A percentile compares a stretch with the other conserved stretches of the same genome.
These are phyloP conservation scores for Trametes pubescens DNA, from an alignment of 1,284 basidiomycete genomes.

Conservation along the genomic window DNA sequence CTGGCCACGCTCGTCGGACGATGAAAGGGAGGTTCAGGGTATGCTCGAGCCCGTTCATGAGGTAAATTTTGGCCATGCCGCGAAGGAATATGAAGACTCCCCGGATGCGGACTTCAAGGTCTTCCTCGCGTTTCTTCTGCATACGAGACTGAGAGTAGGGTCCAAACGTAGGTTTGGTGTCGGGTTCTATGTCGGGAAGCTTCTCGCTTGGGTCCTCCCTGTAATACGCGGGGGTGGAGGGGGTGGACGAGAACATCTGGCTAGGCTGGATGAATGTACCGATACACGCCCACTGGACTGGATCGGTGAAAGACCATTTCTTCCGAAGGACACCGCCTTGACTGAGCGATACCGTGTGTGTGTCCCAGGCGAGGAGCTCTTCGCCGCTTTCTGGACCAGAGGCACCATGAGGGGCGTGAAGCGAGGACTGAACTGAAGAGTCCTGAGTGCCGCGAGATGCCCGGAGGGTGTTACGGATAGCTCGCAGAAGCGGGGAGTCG, in stretches of 20 bases:
- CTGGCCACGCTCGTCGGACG: slow-evolving; percentile 80
- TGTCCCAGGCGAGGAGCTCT: slow-evolving; percentile 76
- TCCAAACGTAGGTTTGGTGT: slow-evolving; percentile 58
- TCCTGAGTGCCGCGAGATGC: slow-evolving; percentile 32
- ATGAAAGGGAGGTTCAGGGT: slow-evolving; percentile 86
- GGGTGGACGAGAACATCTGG: slow-evolving; percentile 36
- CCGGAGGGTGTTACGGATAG: slow-evolving; percentile 38
- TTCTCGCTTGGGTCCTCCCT: slow-evolving; percentile 43
- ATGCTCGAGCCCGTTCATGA: slow-evolving; percentile 78
- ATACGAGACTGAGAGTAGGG: slow-evolving; percentile 55
- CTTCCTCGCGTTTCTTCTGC: slow-evolving; percentile 41
- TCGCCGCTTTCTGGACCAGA: slow-evolving; percentile 40
- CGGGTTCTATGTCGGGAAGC: slow-evolving; percentile 42
- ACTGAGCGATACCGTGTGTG: slow-evolving; percentile 70
- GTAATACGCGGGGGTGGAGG: slow-evolving; percentile 48
- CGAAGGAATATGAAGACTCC: slow-evolving; percentile 84
- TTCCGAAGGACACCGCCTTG: slow-evolving; percentile 75
- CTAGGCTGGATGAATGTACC: slow-evolving; percentile 70
- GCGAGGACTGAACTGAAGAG: slow-evolving; percentile 26
- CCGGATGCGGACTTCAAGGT: slow-evolving; percentile 49
- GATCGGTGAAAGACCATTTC: slow-evolving; percentile 76
- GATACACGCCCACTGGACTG: slow-evolving; percentile 79
- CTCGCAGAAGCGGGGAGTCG: slow-evolving; percentile 36
- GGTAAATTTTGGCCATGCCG: slow-evolving; percentile 77
- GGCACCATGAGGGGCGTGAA: slow-evolving; percentile 18